Evolutionary conservation across 169 alveolate species (phyloP), one percentile per base, ranked within the genome.

Genomic region (Eimeria brunetti): DNA sequence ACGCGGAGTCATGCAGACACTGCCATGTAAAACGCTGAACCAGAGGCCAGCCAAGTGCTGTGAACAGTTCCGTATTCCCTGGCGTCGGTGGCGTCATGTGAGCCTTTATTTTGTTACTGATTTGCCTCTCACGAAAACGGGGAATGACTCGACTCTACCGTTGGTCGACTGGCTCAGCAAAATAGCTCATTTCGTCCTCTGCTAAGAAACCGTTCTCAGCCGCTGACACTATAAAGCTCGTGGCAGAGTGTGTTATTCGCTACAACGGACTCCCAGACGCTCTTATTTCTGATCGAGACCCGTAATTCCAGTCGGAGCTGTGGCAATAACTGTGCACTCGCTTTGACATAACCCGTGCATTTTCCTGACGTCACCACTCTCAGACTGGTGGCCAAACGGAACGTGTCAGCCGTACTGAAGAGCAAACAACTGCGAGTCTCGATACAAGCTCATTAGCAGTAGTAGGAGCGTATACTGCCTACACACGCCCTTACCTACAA

Each of bases 231-330:
- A n/a, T n/a, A n/a, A n/a, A n/a, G n/a, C n/a, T n/a, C n/a, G n/a
- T n/a, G n/a, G 64, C 24, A 56, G 9, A 56, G 24, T 56, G 64
- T 56, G 64, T 67, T 22, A n/a, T 67, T 16, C 76, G 76, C 8
- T n/a, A 67, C 36, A 18, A 67, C n/a, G 76, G 76, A 67, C 11
- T 67, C 8, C 76, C 76, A 11, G 76, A 16, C 27, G 76, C 27
- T 7, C 76, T 67, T 67, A 11, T 67, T 67, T 67, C 76, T 67
- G 76, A 67, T 33, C 76, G 76, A 18, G 76, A 67, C 36, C 76
- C 11, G 12, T 11, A 33, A 9, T 67, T 67, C 76, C 27, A 16
- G 36, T n/a, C 76, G 27, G n/a, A 22, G 36, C 41, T 67, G n/a
- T 67, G 76, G 76, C 11, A 67, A n/a, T 33, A 22, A 67, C 76